Evolutionary conservation across 805 yeast genomes (phyloP), one percentile per base, ranked within the genome.

Genomic region (Yarrowia deformans): DNA sequence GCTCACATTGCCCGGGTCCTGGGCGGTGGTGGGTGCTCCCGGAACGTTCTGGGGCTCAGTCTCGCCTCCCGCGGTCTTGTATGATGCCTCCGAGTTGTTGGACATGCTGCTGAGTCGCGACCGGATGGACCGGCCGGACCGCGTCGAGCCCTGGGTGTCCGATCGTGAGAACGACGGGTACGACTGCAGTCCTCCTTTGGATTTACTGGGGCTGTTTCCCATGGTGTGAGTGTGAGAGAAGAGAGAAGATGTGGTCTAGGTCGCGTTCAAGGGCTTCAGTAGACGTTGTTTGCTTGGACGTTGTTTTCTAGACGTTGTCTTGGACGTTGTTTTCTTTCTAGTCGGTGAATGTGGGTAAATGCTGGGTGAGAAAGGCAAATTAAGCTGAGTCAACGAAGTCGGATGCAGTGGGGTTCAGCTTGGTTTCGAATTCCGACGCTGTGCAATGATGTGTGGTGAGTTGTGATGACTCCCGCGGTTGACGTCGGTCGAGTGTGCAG

Each of bases 91-190:
- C 23, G 73, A 71, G 66, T 61, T 67, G 58, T 66, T 69, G 46
- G 73, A 71, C 54, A 55, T 58, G 56, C 70, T 70, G 52, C 74
- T 70, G 67, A 73, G 72, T 49, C 75, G 56, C 35, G 81, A 78
- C 43, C 77, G 70, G 58, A 74, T 72, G 13, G 81, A 78, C 66
- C 79, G 74, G 4, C 73, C 70, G 32, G 79, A 75, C 63, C 76
- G 73, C n/a, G 79, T 74, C 49, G 82, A 79, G 19, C 78, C 78
- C 69, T 79, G 81, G 4, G 83, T 81, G 71, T 81, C 84, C 23
- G 78, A 72, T 46, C 83, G 72, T 10, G 78, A 72, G 70, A 78
- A 78, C 16, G 81, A 74, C 18, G 80, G 81, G 70, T 77, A 77
- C 34, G 81, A 72, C 72, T 76, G 75, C 70, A 77, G 68, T 68